Conservation (phyloP, 2,329 filamentous ascomycete genomes). For the Scedosporium boydii region DNA sequence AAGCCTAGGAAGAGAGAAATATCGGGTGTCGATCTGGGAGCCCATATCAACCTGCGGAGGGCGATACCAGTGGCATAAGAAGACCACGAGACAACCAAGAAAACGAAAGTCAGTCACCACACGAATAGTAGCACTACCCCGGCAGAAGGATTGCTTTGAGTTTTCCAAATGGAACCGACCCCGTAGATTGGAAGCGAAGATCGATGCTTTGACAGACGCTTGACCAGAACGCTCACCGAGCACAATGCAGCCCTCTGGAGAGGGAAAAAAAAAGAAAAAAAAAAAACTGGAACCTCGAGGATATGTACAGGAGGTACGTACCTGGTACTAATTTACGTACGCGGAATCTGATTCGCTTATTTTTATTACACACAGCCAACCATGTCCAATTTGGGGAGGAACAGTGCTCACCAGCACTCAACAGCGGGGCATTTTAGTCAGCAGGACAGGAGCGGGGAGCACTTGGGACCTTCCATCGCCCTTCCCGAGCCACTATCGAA, state of each 20-base stretch:
- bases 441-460: not conserved
- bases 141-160: not conserved
- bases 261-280: not conserved
- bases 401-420: no score
- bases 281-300: not conserved
- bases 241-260: not conserved
- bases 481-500: no score
- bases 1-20: not conserved
- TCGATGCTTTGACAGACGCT: constrained; percentile 8
- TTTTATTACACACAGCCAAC: not conserved
- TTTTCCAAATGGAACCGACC: not conserved
- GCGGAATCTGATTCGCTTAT: not conserved
- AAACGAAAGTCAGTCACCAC: not conserved
- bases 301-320: not conserved
- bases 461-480: no score
- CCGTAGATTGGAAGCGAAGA: constrained; percentile 12
- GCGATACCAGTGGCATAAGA: not conserved
- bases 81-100: not conserved
- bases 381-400: not conserved
- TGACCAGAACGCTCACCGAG: constrained; percentile 23
- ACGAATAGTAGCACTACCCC: not conserved
- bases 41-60: not conserved
- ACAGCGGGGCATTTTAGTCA: not conserved
- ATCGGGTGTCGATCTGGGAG: not conserved
- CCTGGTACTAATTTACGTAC: not conserved